Conservation (phyloP, 2,329 filamentous ascomycete species). For the Ophiostoma triangulosporum region DNA sequence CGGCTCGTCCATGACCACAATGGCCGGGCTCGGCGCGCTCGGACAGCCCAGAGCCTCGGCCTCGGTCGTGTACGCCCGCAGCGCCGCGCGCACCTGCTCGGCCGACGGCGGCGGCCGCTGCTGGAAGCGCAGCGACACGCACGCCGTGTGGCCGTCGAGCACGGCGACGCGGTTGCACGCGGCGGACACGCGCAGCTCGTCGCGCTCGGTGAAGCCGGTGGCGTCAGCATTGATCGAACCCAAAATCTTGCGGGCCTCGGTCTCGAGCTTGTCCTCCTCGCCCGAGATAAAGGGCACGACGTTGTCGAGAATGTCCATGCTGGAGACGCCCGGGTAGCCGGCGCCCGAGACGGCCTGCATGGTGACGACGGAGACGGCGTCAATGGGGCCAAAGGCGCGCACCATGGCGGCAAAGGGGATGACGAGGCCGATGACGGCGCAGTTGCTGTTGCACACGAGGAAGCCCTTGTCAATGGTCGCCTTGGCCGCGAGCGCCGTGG, state of each 20-base stretch:
- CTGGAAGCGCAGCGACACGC: constrained; percentile 74
- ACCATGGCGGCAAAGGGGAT: constrained; percentile 89
- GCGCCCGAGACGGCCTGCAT: constrained; percentile 91
- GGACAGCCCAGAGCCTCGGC: constrained; percentile 74
- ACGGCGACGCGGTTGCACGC: constrained; percentile 93
- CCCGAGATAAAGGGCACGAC: constrained; percentile 86
- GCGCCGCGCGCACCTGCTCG: constrained; percentile 62
- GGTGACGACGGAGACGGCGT: constrained; percentile 66
- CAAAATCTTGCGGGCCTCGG: constrained; percentile 89
- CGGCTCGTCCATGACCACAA: constrained; percentile 77
- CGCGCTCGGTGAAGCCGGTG: constrained; percentile 66
- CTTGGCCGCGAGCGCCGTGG: constrained; percentile 14
- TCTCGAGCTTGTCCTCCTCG: constrained; percentile 93
- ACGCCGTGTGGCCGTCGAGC: constrained; percentile 89
- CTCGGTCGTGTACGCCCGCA: constrained; percentile 71
- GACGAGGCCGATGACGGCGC: constrained; percentile 89
- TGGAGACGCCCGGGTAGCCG: constrained; percentile 78
- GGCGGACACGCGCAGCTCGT: constrained; percentile 61
- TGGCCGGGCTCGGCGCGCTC: constrained; percentile 68
- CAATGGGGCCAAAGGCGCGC: constrained; percentile 71
- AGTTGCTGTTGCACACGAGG: constrained; percentile 96
- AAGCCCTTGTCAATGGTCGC: constrained; percentile 60
- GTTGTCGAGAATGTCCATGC: constrained; percentile 94
- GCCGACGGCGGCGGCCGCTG: constrained; percentile 59
- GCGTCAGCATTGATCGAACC: constrained; percentile 57